phyloP scores from a whole-genome alignment of 306 rosid genomes.

The Cyclanthera cordifolia region DNA sequence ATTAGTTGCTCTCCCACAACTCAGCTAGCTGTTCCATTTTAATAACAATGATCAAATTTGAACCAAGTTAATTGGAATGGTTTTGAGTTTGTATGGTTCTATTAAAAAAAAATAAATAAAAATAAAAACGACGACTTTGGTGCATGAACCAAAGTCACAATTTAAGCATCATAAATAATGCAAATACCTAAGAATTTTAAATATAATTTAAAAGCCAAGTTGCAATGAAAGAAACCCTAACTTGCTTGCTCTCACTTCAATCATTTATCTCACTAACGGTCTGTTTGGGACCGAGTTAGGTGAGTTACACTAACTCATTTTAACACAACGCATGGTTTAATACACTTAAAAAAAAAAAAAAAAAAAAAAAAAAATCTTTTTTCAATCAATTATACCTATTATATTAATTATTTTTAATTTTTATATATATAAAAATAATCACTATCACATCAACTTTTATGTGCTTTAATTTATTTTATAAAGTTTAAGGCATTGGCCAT shows the following conservation, averaged over 20 bases:
- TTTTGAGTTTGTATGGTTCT: not conserved
- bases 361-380: no score
- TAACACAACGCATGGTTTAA: no score
- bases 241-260: not conserved
- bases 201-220: not conserved
- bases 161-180: not conserved
- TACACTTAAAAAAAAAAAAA: no score
- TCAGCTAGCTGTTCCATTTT: not conserved
- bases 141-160: no score
- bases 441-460: no score
- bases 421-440: no score
- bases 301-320: no score
- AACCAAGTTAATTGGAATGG: not conserved
- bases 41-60: not conserved
- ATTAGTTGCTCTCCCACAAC: not conserved
- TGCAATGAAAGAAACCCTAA: not conserved
- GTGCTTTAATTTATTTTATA: no score
- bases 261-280: not conserved
- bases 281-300: no score
- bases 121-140: no score
- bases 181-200: not conserved
- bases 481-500: conserved; percentile 7
- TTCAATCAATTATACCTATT: no score
- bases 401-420: no score
- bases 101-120: not conserved